These are phyloP conservation scores for Crithidia mellificae DNA, from an alignment of 208 protist species.

Conservation along the genomic window DNA sequence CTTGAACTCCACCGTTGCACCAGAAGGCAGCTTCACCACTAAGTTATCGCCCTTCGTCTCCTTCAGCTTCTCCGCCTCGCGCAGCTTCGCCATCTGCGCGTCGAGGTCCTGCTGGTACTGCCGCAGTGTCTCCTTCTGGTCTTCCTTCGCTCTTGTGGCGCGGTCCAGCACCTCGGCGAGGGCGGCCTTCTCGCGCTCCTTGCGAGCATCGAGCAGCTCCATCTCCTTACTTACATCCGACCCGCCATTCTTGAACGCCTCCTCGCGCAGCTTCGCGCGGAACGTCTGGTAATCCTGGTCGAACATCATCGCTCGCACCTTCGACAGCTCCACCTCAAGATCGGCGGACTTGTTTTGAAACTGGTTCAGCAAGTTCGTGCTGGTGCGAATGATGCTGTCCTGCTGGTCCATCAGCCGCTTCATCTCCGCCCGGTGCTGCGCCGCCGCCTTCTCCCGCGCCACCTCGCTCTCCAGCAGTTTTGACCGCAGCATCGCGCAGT, in stretches of 20 bases:
- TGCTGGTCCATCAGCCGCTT: constrained; percentile 32
- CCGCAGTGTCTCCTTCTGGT: constrained; percentile 20
- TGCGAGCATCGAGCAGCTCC: constrained; percentile 25
- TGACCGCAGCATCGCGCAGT: constrained; percentile 32
- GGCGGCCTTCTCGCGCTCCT: constrained; percentile 16
- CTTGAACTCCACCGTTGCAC: constrained; percentile 15
- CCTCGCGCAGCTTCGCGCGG: constrained; percentile 38
- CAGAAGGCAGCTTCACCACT: constrained; percentile 16
- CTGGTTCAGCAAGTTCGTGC: constrained; percentile 25
- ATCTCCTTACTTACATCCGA: constrained; percentile 26
- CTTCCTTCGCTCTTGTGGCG: constrained; percentile 10
- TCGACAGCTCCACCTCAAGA: constrained; percentile 38
- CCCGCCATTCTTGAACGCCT: constrained; percentile 17
- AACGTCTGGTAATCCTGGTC: constrained; percentile 44
- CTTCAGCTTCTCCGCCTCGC: constrained; percentile 17
- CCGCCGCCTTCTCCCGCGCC: constrained; percentile 31
- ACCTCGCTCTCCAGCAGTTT: constrained; percentile 36
- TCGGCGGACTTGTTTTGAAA: constrained; percentile 46
- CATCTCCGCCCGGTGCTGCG: constrained; percentile 34
- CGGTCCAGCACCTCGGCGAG: constrained; percentile 14
- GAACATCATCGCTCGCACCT: constrained; percentile 42
- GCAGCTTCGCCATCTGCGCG: constrained; percentile 25
- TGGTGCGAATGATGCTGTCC: constrained; percentile 28
- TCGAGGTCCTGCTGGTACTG: constrained; percentile 16
- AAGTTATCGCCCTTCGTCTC: constrained; percentile 17